A percentile compares a stretch with the other conserved stretches of the same genome.
These are phyloP conservation scores for Cystoisospora suis DNA, from an alignment of 169 alveolate genomes.

Conservation along the genomic window DNA sequence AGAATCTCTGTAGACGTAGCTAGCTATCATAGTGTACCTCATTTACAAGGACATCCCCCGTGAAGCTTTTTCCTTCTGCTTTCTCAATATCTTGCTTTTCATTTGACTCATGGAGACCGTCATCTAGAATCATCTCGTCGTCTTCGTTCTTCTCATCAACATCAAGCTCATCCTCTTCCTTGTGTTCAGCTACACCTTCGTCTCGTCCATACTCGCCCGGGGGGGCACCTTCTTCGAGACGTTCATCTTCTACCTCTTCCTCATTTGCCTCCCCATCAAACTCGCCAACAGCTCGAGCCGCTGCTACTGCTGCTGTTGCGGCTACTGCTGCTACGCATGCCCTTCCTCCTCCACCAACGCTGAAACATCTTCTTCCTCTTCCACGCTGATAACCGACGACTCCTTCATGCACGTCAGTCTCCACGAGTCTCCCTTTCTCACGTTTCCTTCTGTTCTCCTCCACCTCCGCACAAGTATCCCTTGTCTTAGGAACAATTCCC, in stretches of 20 bases:
- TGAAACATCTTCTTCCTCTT: slow-evolving; percentile 15
- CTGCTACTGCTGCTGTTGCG: slow-evolving; percentile 17
- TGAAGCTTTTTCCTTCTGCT: background rate
- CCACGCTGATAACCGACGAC: too few relatives aligned
- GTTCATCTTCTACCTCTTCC: background rate
- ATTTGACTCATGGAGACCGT: background rate
- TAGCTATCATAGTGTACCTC: too few relatives aligned
- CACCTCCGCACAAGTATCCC: too few relatives aligned
- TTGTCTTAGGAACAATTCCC: too few relatives aligned
- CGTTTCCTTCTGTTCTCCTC: too few relatives aligned
- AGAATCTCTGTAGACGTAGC: too few relatives aligned
- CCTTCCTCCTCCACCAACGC: background rate
- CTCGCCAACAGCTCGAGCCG: background rate
- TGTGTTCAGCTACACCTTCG: background rate
- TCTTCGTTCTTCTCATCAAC: background rate
- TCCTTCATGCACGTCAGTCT: too few relatives aligned
- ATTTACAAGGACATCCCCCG: background rate
- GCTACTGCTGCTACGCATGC: background rate
- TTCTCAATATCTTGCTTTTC: background rate
- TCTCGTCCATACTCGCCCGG: too few relatives aligned
- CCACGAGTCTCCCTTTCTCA: too few relatives aligned
- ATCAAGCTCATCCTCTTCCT: background rate
- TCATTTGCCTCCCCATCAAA: background rate
- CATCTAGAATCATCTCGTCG: background rate
- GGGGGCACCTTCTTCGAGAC: background rate